Evolutionary conservation across 495 filamentous ascomycete genomes (phyloP), one percentile per base, ranked within the genome.

Genomic region (Neurospora cerealis): DNA sequence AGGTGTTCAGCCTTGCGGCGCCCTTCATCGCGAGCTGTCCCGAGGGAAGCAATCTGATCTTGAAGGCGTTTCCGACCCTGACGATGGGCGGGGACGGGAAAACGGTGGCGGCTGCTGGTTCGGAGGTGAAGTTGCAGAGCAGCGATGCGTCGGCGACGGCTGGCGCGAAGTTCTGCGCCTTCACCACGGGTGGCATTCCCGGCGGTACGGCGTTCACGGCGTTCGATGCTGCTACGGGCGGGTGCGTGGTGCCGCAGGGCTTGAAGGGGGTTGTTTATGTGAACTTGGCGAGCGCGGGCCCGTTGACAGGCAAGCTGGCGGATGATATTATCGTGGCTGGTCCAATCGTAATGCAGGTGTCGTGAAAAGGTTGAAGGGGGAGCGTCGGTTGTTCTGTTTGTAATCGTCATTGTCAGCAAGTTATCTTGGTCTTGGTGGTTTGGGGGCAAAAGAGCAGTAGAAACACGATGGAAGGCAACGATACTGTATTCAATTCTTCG

Each of bases 1-100:
- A 85, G 69, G 84, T 91, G 78, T 90, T 90, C 81, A 89, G 89
- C 17, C 83, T 91, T 70, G 89, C 89, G 72, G 86, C 88, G n/a
- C 83, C 85, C 40, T 91, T 91, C 84, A 90, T 91, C 81, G 73
- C 76, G 69, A 85, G 83, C 48, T 91, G 89, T 83, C 89, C 89
- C 9, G 79, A 79, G 19, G 88, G 86, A 70, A 85, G 83, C 76
- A 86, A 87, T 78, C 83, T 91, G n/a, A 83, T 85, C 74, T 80
- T 91, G 41, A 83, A 79, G 8, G 81, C 88, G 21, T 89, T 90
- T 86, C 88, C 89, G 4, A 79, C 86, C 19, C 84, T 91, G 46
- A 79, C 83, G 69, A 83, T 90, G 77, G 28, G 54, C 54, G 54
- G 54, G 24, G 28, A 34, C 32, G 54, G 54, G 7, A 32, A 66